A percentile compares a stretch with the other conserved stretches of the same genome.
These are phyloP conservation scores for Pouteria glomerata DNA, from an alignment of 148 eudicot genomes.

Conservation along the genomic window DNA sequence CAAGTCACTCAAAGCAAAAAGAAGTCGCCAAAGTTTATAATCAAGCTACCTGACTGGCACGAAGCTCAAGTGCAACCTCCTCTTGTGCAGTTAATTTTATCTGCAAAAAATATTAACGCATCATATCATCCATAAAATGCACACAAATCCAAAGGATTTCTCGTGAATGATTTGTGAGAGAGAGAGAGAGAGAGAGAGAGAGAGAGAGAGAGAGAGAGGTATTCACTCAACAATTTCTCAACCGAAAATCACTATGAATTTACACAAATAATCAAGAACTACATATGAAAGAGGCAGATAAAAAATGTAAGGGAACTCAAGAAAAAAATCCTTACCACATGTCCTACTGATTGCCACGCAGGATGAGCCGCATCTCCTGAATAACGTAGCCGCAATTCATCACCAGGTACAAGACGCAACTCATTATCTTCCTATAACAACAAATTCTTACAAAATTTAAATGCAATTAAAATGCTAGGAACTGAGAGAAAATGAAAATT, in stretches of 20 bases:
- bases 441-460: neutral
- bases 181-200: no score
- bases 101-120: slow-evolving; percentile 31
- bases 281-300: neutral
- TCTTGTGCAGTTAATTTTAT: slow-evolving; percentile 96
- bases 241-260: neutral
- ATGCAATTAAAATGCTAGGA: no score
- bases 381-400: slow-evolving; percentile 87
- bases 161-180: no score
- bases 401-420: slow-evolving; percentile 99
- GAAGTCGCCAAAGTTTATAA: neutral
- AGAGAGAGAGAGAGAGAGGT: neutral
- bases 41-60: slow-evolving; percentile 93
- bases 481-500: no score
- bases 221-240: neutral
- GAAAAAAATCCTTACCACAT: slow-evolving; percentile 62
- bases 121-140: neutral
- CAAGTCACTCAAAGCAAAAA: neutral
- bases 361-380: slow-evolving; percentile 95
- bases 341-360: slow-evolving; percentile 97
- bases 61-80: slow-evolving; percentile 98
- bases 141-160: neutral
- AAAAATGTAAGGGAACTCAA: neutral
- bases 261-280: neutral
- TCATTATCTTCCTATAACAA: slow-evolving; percentile 89